phyloP scores from a whole-genome alignment of 345 rosid genomes.

The Citrus maxima region DNA sequence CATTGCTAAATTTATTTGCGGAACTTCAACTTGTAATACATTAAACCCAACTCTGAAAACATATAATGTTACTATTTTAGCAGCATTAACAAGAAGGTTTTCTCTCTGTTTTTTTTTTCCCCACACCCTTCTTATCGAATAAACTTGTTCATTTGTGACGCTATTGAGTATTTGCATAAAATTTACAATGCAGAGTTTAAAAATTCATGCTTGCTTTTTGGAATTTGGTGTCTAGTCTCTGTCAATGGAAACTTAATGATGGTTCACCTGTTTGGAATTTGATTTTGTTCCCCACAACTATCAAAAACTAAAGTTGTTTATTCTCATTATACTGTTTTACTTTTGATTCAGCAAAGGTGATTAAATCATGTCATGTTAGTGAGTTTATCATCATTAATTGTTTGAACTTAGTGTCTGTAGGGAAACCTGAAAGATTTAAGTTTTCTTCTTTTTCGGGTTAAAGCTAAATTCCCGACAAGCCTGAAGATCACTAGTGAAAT shows the following conservation, averaged over 20 bases:
- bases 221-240: conserved; percentile 46
- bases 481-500: not conserved
- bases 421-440: conserved; percentile 21
- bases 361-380: conserved; percentile 72
- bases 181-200: conserved; percentile 7
- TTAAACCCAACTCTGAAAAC: not conserved
- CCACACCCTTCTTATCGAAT: not conserved
- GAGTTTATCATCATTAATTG: conserved; percentile 75
- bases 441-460: not conserved
- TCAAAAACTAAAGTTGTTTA: conserved; percentile 47
- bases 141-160: not conserved
- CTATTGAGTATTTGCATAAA: not conserved
- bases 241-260: conserved; percentile 57
- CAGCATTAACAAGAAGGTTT: not conserved
- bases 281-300: conserved; percentile 91
- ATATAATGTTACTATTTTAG: not conserved
- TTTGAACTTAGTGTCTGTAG: conserved; percentile 49
- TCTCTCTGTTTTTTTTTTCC: not conserved
- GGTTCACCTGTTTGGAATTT: conserved; percentile 75
- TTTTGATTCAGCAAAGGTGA: conserved; percentile 67
- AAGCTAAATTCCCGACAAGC: conserved; percentile 9
- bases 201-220: conserved; percentile 20
- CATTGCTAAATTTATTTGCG: too few species aligned
- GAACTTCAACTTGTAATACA: not conserved
- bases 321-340: conserved; percentile 66